These are phyloP conservation scores for Euptelea pleiosperma DNA, from an alignment of 164 flowering plant genomes.

Conservation along the genomic window DNA sequence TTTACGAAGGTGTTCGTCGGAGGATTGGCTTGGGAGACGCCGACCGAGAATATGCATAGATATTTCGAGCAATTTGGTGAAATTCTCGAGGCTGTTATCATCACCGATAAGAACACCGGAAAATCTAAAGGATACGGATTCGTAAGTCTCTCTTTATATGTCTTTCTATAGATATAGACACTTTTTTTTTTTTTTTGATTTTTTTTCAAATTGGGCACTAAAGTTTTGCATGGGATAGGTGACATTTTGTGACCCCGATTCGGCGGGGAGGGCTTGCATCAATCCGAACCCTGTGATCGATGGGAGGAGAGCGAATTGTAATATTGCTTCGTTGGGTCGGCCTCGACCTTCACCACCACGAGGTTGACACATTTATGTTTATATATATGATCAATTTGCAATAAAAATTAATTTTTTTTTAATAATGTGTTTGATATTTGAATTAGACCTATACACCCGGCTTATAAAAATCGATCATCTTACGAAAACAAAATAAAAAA, in stretches of 20 bases:
- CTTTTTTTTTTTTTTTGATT: not conserved
- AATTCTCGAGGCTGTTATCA: slow-evolving; percentile 91
- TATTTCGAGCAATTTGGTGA: slow-evolving; percentile 91
- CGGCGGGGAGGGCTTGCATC: slow-evolving; percentile 73
- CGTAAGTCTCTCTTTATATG: slow-evolving; percentile 37
- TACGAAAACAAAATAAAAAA: not conserved
- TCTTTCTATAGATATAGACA: not conserved
- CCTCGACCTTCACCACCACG: slow-evolving; percentile 84
- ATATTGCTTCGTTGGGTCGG: slow-evolving; percentile 84
- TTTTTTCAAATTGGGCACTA: not conserved
- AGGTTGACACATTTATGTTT: slow-evolving; percentile 36
- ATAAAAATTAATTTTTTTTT: no score
- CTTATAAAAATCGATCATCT: not conserved
- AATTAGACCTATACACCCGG: not conserved
- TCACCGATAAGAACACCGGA: slow-evolving; percentile 72
- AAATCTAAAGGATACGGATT: slow-evolving; percentile 97
- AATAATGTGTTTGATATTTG: not conserved
- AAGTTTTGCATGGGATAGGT: slow-evolving; percentile 38
- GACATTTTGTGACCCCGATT: slow-evolving; percentile 88
- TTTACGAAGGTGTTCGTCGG: slow-evolving; percentile 88
- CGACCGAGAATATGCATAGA: slow-evolving; percentile 63
- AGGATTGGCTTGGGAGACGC: slow-evolving; percentile 96
- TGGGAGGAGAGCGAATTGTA: slow-evolving; percentile 89
- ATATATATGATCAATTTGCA: no score
- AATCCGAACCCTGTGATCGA: slow-evolving; percentile 87